Percentiles rank a stretch among this genome's conserved stretches.
phyloP scores from a whole-genome alignment of 1,284 basidiomycete genomes.

The Meira nashicola region DNA sequence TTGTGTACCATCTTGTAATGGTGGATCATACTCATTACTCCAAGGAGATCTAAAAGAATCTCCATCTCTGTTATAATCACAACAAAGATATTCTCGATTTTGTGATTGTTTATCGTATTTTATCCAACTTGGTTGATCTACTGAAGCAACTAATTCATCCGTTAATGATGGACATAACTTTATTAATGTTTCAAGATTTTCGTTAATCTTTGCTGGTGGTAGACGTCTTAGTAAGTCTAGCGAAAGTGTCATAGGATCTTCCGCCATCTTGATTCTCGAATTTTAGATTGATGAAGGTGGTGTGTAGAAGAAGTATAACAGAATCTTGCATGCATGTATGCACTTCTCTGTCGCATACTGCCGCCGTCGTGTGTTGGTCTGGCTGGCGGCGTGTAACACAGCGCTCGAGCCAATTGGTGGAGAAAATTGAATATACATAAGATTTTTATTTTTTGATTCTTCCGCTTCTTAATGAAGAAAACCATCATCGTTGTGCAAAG shows the following conservation, averaged over 20 bases:
- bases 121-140: conserved; percentile 87
- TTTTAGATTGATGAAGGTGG: neutral
- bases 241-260: conserved; percentile 43
- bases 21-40: conserved; percentile 87
- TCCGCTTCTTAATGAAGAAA: too few species aligned
- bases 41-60: conserved; percentile 93
- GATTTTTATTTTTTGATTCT: too few species aligned
- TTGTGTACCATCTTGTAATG: conserved; percentile 73
- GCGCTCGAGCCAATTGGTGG: too few species aligned
- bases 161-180: conserved; percentile 73
- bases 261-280: neutral
- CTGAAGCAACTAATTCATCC: conserved; percentile 88
- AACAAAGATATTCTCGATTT: conserved; percentile 84
- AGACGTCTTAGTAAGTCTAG: conserved; percentile 93
- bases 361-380: too few species aligned
- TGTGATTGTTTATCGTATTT: conserved; percentile 64
- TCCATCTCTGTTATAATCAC: conserved; percentile 96
- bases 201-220: conserved; percentile 82
- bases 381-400: too few species aligned
- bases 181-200: conserved; percentile 78
- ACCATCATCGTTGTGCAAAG: too few species aligned
- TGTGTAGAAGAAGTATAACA: too few species aligned
- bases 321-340: too few species aligned
- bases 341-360: too few species aligned
- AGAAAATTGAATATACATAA: too few species aligned